Evolutionary conservation across 441 rosid genomes (phyloP), one percentile per base, ranked within the genome.

Genomic region (Jatropha multifida): DNA sequence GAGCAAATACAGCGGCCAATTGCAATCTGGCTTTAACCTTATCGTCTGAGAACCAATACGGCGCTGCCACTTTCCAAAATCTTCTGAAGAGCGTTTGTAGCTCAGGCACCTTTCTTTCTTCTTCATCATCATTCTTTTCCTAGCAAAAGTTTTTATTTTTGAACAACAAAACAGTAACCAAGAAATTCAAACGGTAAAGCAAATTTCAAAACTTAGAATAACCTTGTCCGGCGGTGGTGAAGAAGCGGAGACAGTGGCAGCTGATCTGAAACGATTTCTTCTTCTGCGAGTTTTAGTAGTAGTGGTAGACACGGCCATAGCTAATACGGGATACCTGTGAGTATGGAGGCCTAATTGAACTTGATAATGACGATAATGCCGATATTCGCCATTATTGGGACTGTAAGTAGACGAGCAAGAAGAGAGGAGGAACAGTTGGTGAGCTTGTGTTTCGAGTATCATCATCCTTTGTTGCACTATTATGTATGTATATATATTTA

Each of bases 61-160:
- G 97, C 58, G 96, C 91, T 0, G 97, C 97, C 61, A 94, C 97
- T 90, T 92, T 94, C 93, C 85, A 86, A 84, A 94, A 86, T 82
- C 94, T 87, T 77, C 84, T 80, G 67, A 82, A 80, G 40, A 92
- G 87, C 58, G 83, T 81, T 65, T 72, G 81, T 23, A 81, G 73
- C 74, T 82, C 82, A 40, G 91, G 77, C 59, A 77, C 83, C 74
- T 84, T 79, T 80, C 84, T 79, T 74, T 70, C 71, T 26, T 55
- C 76, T 54, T 80, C 78, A 58, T 71, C 71, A n/a, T 55, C 61
- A 40, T 41, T 38, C 65, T 65, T 42, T 17, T 48, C 52, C 62
- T 14, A 14, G 14, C n/a, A 26, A 38, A 64, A n/a, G n/a, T 2
- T 0, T 52, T 27, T 8, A 10, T 13, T 7, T 56, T n/a, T 5